Conservation (phyloP, 176 grass and related monocot genomes). For the Tuctoria greenei region DNA sequence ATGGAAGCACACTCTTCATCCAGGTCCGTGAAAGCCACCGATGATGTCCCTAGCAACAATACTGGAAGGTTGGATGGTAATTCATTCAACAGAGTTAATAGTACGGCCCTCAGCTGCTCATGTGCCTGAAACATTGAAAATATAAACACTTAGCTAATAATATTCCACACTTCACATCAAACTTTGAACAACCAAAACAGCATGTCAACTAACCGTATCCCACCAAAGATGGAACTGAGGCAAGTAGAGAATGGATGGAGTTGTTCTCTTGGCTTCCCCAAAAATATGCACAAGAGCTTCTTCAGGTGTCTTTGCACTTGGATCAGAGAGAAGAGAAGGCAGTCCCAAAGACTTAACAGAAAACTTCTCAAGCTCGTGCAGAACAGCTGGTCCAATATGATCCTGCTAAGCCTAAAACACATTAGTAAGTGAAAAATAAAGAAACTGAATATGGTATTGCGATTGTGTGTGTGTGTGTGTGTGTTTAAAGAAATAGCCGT, state of each 20-base stretch:
- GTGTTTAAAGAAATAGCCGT: constrained; percentile 10
- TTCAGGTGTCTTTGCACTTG: constrained; percentile 99
- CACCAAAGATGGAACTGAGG: constrained; percentile 99
- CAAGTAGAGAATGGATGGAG: constrained; percentile 91
- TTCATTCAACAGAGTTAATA: constrained; percentile 88
- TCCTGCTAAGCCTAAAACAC: constrained; percentile 67
- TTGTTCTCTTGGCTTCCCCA: constrained; percentile 98
- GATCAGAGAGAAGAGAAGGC: constrained; percentile 96
- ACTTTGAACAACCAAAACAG: constrained; percentile 30
- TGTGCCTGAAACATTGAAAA: constrained; percentile 73
- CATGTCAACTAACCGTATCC: constrained; percentile 84
- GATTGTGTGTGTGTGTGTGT: neutral
- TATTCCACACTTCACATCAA: constrained; percentile 16
- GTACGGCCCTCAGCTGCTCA: constrained; percentile 86
- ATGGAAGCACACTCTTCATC: constrained; percentile 86
- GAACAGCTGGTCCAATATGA: constrained; percentile 94
- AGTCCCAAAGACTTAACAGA: constrained; percentile 91
- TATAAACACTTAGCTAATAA: constrained; percentile 13
- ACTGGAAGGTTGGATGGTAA: constrained; percentile 90
- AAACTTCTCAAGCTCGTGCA: constrained; percentile 99
- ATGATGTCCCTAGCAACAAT: constrained; percentile 86
- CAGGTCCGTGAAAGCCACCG: constrained; percentile 60
- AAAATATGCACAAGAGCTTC: constrained; percentile 99
- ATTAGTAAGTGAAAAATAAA: constrained; percentile 44
- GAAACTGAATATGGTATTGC: constrained; percentile 9